Conservation (phyloP, 345 rosid genomes). For the Lagerstroemia speciosa region DNA sequence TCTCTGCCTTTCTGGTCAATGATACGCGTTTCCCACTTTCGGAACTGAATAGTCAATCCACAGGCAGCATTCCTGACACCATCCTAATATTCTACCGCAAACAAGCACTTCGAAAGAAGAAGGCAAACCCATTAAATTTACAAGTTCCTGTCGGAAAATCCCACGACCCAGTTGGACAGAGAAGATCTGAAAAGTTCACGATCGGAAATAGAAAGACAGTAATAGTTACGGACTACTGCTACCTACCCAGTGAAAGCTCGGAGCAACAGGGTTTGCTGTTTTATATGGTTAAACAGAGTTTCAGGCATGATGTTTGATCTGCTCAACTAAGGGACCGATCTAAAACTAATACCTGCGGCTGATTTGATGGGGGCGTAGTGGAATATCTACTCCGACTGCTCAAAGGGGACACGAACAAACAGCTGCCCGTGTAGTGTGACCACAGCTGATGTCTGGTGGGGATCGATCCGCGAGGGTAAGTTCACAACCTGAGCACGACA, state of each 20-base stretch:
- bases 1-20: neutral
- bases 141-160: neutral
- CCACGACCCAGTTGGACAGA: neutral
- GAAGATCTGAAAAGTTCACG: neutral
- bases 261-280: neutral
- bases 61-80: no score
- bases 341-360: neutral
- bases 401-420: slow-evolving; percentile 58
- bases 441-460: slow-evolving; percentile 63
- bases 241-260: neutral
- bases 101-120: no score
- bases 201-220: neutral
- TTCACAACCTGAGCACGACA: slow-evolving; percentile 38
- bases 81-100: no score
- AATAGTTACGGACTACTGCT: neutral
- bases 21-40: neutral
- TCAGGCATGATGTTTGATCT: neutral
- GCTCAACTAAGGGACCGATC: neutral
- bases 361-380: neutral
- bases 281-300: neutral
- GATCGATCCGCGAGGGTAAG: slow-evolving; percentile 56
- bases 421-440: slow-evolving; percentile 69
- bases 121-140: neutral
- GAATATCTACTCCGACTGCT: slow-evolving; percentile 21
- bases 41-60: no score